These are phyloP conservation scores for Blastomyces gilchristii DNA, from an alignment of 2,329 filamentous ascomycete species.

Conservation along the genomic window DNA sequence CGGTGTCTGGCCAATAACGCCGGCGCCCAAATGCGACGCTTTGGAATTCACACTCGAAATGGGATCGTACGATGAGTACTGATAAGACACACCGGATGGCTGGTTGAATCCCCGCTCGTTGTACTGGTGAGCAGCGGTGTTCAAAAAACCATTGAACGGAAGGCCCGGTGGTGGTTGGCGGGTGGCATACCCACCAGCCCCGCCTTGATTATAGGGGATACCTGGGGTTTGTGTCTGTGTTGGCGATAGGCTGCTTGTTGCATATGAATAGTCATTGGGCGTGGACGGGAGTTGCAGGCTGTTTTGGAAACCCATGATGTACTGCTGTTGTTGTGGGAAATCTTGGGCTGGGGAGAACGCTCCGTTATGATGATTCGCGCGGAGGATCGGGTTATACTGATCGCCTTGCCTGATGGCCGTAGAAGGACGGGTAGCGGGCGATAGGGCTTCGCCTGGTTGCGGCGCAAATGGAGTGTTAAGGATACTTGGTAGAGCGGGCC, in stretches of 20 bases:
- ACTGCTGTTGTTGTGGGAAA: slow-evolving; percentile 18
- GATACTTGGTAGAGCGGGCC: slow-evolving; percentile 26
- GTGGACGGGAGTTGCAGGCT: slow-evolving; percentile 14
- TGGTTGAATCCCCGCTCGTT: neutral
- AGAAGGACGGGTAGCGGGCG: slow-evolving; percentile 24
- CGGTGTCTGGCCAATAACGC: slow-evolving; percentile 36
- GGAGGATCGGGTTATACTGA: neutral
- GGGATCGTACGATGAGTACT: neutral
- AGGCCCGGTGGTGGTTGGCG: slow-evolving; percentile 3
- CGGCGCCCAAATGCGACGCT: neutral
- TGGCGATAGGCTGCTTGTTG: slow-evolving; percentile 7
- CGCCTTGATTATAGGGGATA: neutral
- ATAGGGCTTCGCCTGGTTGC: slow-evolving; percentile 28
- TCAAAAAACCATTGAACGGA: neutral
- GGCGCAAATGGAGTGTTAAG: slow-evolving; percentile 34
- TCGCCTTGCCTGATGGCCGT: slow-evolving; percentile 17
- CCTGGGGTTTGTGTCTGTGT: slow-evolving; percentile 7
- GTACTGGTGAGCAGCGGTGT: neutral
- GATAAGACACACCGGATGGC: neutral
- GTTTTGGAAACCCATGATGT: slow-evolving; percentile 18
- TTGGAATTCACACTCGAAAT: neutral
- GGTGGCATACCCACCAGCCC: neutral
- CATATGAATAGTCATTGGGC: slow-evolving; percentile 4
- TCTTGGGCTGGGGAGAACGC: neutral
- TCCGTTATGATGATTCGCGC: slow-evolving; percentile 2